phyloP scores from a whole-genome alignment of 345 rosid species.

The Geranium brycei region DNA sequence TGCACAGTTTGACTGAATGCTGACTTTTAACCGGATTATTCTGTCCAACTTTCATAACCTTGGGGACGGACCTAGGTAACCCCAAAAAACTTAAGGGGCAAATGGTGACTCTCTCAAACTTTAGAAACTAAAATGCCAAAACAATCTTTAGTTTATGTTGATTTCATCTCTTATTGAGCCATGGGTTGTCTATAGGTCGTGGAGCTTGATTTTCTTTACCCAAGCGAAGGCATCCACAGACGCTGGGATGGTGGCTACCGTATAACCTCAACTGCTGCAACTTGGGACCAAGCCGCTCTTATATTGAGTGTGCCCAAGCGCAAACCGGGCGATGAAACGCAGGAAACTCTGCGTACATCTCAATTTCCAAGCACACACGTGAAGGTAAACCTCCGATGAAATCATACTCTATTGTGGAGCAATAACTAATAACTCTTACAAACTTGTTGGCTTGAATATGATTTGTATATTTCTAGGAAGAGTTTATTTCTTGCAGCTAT shows the following conservation, averaged over 20 bases:
- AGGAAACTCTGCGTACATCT: constrained; percentile 89
- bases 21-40: no score
- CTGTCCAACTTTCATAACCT: no score
- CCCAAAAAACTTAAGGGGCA: no score
- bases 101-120: no score
- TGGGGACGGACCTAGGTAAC: no score
- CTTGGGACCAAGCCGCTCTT: constrained; percentile 83
- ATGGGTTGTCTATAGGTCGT: constrained; percentile 41
- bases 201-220: constrained; percentile 96
- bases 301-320: constrained; percentile 76
- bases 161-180: not conserved
- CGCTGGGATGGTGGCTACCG: constrained; percentile 93
- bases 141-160: not conserved
- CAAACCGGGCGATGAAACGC: constrained; percentile 79
- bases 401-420: not conserved
- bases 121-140: no score
- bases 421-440: no score
- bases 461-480: no score
- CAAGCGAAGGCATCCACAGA: constrained; percentile 95
- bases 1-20: no score
- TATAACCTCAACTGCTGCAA: constrained; percentile 90
- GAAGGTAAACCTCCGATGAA: constrained; percentile 37
- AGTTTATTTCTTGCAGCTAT: no score
- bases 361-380: constrained; percentile 93
- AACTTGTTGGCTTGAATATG: no score